These are phyloP conservation scores for Setaria viridis DNA, from an alignment of 202 grass and related monocot species.

Conservation along the genomic window DNA sequence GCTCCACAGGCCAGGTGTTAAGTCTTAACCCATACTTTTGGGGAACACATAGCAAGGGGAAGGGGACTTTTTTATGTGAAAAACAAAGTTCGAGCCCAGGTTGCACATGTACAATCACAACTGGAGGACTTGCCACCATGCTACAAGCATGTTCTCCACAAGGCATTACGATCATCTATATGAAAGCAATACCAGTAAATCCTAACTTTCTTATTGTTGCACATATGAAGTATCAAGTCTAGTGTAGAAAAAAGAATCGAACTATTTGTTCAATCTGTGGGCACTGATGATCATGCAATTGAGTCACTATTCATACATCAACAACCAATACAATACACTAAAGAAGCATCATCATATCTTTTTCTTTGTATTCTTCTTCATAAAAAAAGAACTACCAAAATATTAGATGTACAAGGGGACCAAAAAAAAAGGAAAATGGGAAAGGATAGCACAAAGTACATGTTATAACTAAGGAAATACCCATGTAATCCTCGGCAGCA, in stretches of 20 bases:
- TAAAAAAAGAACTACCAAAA: constrained; percentile 23
- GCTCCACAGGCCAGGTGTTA: background rate
- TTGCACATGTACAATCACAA: background rate
- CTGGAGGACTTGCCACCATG: background rate
- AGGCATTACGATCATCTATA: too few species aligned
- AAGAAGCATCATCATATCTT: background rate
- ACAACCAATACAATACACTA: constrained; percentile 11
- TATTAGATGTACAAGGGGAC: constrained; percentile 17
- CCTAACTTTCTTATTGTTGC: background rate
- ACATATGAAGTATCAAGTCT: background rate
- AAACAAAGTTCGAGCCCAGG: background rate
- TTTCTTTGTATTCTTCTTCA: constrained; percentile 17
- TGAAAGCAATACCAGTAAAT: background rate
- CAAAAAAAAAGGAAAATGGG: constrained; percentile 15
- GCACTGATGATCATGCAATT: constrained; percentile 6
- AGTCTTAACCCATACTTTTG: background rate
- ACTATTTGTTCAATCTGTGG: background rate
- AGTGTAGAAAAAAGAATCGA: background rate
- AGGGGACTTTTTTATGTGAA: too few species aligned
- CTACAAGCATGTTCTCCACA: too few species aligned
- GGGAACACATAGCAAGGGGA: background rate
- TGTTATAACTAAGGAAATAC: constrained; percentile 57
- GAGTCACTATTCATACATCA: constrained; percentile 6
- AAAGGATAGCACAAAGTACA: constrained; percentile 36
- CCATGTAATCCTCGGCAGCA: constrained; percentile 79